These are phyloP conservation scores for Serendipita sp. DNA, from an alignment of 768 basidiomycete species.

Conservation along the genomic window DNA sequence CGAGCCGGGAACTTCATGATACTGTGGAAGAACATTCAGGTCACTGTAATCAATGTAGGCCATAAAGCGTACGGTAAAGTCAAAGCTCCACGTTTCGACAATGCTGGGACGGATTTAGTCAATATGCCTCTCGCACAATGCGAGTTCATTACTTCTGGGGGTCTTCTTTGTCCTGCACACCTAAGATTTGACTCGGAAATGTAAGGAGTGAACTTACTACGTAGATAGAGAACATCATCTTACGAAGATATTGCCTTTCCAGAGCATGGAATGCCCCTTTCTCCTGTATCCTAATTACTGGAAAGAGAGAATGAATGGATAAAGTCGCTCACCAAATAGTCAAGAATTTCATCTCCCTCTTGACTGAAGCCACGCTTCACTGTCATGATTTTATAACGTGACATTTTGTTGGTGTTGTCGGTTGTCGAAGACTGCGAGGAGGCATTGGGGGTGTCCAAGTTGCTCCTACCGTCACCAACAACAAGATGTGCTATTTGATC, in stretches of 20 bases:
- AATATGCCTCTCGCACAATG: background rate
- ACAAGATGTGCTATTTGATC: constrained; percentile 6
- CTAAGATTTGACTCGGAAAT: constrained; percentile 8
- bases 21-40: constrained; percentile 44
- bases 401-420: constrained; percentile 25
- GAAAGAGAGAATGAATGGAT: constrained; percentile 10
- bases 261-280: constrained; percentile 76
- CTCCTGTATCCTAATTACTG: constrained; percentile 34
- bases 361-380: constrained; percentile 64
- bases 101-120: constrained; percentile 31
- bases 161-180: constrained; percentile 56
- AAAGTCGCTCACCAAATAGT: constrained; percentile 47
- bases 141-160: constrained; percentile 50
- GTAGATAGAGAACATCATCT: constrained; percentile 75
- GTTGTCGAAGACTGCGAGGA: constrained; percentile 20
- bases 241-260: constrained; percentile 67
- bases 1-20: constrained; percentile 49
- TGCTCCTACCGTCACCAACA: constrained; percentile 27
- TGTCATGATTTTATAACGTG: constrained; percentile 52
- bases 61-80: constrained; percentile 42
- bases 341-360: constrained; percentile 67
- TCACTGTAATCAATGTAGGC: constrained; percentile 41
- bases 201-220: constrained; percentile 32
- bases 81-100: constrained; percentile 78
- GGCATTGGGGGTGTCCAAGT: constrained; percentile 30